Percentiles rank a stretch among this genome's conserved stretches.
phyloP scores from a whole-genome alignment of 169 alveolate species.

The Plasmodium reichenowi region DNA sequence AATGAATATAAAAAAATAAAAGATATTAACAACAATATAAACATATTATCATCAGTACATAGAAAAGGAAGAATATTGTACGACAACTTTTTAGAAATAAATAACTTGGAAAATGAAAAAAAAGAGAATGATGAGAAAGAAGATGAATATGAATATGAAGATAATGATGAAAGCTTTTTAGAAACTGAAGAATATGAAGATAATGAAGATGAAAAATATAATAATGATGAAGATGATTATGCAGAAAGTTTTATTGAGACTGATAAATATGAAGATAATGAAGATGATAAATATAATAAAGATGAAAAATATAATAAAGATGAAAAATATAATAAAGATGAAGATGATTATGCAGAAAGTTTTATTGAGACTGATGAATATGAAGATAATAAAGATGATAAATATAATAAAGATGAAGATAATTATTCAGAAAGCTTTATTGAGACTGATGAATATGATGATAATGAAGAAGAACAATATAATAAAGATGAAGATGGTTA shows the following conservation, averaged over 20 bases:
- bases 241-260: slow-evolving; percentile 13
- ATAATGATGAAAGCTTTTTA: slow-evolving; percentile 11
- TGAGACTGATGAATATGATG: slow-evolving; percentile 1
- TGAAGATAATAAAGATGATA: slow-evolving; percentile 3
- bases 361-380: slow-evolving; percentile 9
- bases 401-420: background rate
- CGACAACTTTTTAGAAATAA: background rate
- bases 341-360: slow-evolving; percentile 18
- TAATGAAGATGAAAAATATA: slow-evolving; percentile 6
- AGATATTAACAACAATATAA: too few species aligned
- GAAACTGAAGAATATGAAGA: slow-evolving; percentile 12
- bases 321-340: background rate
- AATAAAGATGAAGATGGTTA: background rate
- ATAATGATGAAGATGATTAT: slow-evolving; percentile 4
- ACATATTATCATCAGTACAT: too few species aligned
- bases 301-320: slow-evolving; percentile 1
- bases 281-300: background rate
- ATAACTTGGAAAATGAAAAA: slow-evolving; percentile 4
- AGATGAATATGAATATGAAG: background rate
- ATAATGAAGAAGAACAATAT: background rate
- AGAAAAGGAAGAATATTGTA: too few species aligned
- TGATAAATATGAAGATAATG: slow-evolving; percentile 21
- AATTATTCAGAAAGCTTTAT: slow-evolving; percentile 23
- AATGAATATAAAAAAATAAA: too few species aligned
- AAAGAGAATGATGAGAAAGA: background rate